Evolutionary conservation across 768 basidiomycete species (phyloP), one percentile per base, ranked within the genome.

Genomic region (Steccherinum ochraceum): DNA sequence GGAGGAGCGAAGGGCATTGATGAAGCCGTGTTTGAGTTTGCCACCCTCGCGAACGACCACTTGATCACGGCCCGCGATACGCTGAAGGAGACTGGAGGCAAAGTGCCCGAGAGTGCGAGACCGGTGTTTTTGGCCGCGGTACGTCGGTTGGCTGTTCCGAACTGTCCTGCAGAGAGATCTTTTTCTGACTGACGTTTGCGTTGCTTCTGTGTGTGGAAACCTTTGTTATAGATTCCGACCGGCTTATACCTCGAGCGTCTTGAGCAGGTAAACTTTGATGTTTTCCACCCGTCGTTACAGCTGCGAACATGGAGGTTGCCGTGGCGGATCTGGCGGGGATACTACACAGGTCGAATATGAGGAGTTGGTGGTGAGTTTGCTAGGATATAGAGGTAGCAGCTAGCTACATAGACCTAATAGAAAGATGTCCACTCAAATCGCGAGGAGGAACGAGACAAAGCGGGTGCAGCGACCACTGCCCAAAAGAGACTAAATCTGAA

Each of bases 1-100:
- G 58, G 54, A 40, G 51, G 69, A 10, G 81, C 82, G 41, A 66
- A 75, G 44, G 86, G 80, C 1, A 71, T 93, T 13, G 80, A 80
- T 45, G 84, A 89, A 52, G 89, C 90, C 0, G 85, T 89, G 24
- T 93, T 80, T 61, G 88, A 91, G 60, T 83, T 92, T 66, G 90
- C 91, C 26, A 83, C 81, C 7, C 63, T 84, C 20, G 90, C 87
- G 24, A 86, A 90, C 66, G 88, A 91, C 66, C 81, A 93, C 64
- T 64, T 93, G 56, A 67, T 78, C 51, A 87, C 86, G 2, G 88
- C 89, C 16, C 78, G 86, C 16, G 74, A 78, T 48, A 82, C 84
- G 79, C 77, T 86, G 58, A 74, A 77, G 54, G 71, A 76, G 40
- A 72, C 72, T 40, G 72, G 62, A 7, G 76, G 73, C 30, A 75